A percentile compares a stretch with the other conserved stretches of the same genome.
Evolutionary conservation across 148 eudicot species (phyloP).

Genomic region (Chenopodium quinoa): DNA sequence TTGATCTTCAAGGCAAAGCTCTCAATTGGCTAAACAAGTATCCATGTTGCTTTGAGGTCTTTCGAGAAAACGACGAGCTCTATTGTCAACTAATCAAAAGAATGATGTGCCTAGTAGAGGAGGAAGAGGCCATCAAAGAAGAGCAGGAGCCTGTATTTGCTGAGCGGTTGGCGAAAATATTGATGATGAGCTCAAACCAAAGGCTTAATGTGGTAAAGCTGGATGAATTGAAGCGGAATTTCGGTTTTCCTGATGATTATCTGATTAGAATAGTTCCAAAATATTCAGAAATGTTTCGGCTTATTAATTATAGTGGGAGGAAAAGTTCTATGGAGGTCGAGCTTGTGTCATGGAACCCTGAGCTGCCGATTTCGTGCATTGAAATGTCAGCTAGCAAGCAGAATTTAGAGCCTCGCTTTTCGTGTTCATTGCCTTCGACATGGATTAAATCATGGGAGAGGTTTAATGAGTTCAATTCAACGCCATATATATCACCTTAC

Average conservation of each 20-base stretch:
- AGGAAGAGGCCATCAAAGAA: constrained; percentile 68
- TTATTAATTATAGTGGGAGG: constrained; percentile 75
- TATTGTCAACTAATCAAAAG: constrained; percentile 69
- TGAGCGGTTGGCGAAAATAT: constrained; percentile 68
- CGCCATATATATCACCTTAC: constrained; percentile 87
- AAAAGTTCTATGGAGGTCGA: constrained; percentile 83
- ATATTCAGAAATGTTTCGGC: constrained; percentile 67
- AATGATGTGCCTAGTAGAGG: constrained; percentile 73
- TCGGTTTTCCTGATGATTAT: constrained; percentile 92
- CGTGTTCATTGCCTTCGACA: constrained; percentile 66
- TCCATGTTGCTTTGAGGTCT: constrained; percentile 91
- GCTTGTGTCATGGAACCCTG: constrained; percentile 68
- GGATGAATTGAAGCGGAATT: constrained; percentile 71
- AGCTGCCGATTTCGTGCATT: constrained; percentile 64
- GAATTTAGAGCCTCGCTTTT: constrained; percentile 53
- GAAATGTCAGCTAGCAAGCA: constrained; percentile 46
- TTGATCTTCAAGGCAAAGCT: constrained; percentile 89
- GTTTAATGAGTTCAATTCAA: constrained; percentile 71
- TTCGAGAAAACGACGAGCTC: constrained; percentile 44
- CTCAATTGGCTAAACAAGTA: constrained; percentile 91
- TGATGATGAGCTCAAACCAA: constrained; percentile 73
- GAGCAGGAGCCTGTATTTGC: constrained; percentile 58
- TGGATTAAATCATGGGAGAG: constrained; percentile 90
- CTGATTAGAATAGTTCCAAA: constrained; percentile 74
- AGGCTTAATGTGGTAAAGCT: constrained; percentile 73